Evolutionary conservation across 2,329 filamentous ascomycete species (phyloP).

Genomic region (Metarhizium brunneum): DNA sequence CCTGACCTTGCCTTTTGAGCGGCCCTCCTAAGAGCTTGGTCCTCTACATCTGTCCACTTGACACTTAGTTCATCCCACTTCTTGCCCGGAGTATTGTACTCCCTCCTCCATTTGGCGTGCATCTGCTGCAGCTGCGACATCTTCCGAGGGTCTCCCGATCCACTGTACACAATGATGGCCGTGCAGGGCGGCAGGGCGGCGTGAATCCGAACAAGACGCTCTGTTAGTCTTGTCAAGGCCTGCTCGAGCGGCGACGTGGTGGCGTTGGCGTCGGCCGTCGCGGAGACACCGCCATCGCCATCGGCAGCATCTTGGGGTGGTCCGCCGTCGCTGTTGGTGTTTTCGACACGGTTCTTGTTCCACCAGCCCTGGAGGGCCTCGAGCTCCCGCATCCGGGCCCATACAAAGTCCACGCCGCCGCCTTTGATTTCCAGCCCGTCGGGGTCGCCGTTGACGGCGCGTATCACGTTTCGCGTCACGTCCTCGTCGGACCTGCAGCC

Average conservation of each 20-base stretch:
- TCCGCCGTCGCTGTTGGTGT: conserved; percentile 23
- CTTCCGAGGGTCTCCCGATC: conserved; percentile 58
- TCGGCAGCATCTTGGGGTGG: conserved; percentile 16
- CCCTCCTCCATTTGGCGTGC: conserved; percentile 51
- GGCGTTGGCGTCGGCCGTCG: conserved; percentile 2
- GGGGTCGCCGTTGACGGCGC: conserved; percentile 49
- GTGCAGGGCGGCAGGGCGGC: conserved; percentile 54
- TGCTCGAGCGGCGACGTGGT: conserved; percentile 29
- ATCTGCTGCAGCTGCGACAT: conserved; percentile 53
- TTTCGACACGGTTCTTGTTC: conserved; percentile 45
- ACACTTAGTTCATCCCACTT: conserved; percentile 60
- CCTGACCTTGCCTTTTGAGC: conserved; percentile 49
- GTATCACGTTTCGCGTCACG: conserved; percentile 43
- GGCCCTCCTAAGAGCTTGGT: conserved; percentile 51
- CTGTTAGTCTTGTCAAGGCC: conserved; percentile 35
- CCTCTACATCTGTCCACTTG: conserved; percentile 58
- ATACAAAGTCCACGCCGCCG: conserved; percentile 58
- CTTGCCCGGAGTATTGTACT: conserved; percentile 53
- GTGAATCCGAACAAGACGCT: conserved; percentile 46
- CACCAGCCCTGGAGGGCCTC: conserved; percentile 60
- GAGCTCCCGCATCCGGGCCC: conserved; percentile 56
- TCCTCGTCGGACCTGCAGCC: conserved; percentile 52
- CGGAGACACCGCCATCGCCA: too few species aligned
- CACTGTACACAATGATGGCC: conserved; percentile 54
- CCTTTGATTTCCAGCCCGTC: conserved; percentile 47